phyloP scores from a whole-genome alignment of 2,329 filamentous ascomycete genomes.

The Alternaria postmessia region DNA sequence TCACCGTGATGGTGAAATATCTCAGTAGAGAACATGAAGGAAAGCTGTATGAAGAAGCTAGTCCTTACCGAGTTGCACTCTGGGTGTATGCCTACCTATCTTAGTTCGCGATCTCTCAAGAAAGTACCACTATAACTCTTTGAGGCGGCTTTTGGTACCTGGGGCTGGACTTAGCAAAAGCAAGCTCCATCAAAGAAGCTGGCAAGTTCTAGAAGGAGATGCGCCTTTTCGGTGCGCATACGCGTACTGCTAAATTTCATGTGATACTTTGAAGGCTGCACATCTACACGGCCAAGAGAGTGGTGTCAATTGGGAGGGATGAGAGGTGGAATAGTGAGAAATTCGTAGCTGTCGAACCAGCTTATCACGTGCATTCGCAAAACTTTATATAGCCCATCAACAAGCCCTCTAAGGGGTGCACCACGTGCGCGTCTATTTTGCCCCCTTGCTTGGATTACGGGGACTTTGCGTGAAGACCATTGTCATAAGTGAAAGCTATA shows the following conservation, averaged over 20 bases:
- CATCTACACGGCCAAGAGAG: too few relatives aligned
- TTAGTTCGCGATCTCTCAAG: too few relatives aligned
- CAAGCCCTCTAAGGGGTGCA: neutral
- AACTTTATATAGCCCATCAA: neutral
- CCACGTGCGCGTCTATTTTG: neutral
- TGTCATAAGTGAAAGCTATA: neutral
- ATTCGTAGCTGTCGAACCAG: neutral
- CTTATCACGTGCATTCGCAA: neutral
- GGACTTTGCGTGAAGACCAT: neutral
- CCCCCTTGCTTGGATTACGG: neutral
- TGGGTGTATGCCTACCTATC: rapidly evolving
- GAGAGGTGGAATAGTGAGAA: neutral
- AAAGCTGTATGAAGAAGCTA: neutral
- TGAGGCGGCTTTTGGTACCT: too few relatives aligned
- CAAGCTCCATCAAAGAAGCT: too few relatives aligned
- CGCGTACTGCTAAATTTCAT: too few relatives aligned
- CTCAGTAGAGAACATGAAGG: neutral
- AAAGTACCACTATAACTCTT: too few relatives aligned
- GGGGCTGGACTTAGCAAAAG: too few relatives aligned
- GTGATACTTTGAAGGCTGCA: neutral
- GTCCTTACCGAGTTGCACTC: too few relatives aligned
- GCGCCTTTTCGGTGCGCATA: too few relatives aligned
- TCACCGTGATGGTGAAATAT: neutral
- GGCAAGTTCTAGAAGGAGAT: too few relatives aligned
- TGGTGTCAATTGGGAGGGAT: rapidly evolving